phyloP scores from a whole-genome alignment of 2,329 filamentous ascomycete genomes.

The Fusarium kyushuense region DNA sequence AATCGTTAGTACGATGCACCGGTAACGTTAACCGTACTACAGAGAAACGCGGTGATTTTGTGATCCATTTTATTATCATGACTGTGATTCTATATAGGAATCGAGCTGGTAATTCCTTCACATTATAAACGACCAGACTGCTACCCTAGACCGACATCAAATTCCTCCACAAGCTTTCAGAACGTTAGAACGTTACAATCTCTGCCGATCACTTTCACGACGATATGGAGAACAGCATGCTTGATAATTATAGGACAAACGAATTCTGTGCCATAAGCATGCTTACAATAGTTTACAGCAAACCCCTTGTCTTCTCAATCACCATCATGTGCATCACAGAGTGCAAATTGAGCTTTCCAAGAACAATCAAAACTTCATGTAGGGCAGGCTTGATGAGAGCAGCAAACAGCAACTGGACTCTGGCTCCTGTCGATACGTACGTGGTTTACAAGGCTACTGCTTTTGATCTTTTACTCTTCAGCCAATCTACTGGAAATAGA shows the following conservation, averaged over 20 bases:
- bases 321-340: background rate
- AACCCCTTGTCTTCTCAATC: background rate
- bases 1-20: background rate
- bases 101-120: background rate
- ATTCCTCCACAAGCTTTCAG: background rate
- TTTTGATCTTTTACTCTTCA: background rate
- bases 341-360: background rate
- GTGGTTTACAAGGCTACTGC: background rate
- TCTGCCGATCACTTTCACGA: background rate
- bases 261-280: background rate
- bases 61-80: no score
- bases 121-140: no score
- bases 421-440: background rate
- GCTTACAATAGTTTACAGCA: background rate
- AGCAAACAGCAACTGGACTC: background rate
- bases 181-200: background rate
- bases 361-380: background rate
- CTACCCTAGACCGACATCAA: background rate
- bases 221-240: background rate
- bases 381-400: background rate
- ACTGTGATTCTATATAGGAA: no score
- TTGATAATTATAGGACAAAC: background rate
- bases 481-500: background rate
- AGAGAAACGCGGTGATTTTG: no score
- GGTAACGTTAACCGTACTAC: no score